Evolutionary conservation across 169 alveolate species (phyloP), one percentile per base, ranked within the genome.

Genomic region (Plasmodium knowlesi): DNA sequence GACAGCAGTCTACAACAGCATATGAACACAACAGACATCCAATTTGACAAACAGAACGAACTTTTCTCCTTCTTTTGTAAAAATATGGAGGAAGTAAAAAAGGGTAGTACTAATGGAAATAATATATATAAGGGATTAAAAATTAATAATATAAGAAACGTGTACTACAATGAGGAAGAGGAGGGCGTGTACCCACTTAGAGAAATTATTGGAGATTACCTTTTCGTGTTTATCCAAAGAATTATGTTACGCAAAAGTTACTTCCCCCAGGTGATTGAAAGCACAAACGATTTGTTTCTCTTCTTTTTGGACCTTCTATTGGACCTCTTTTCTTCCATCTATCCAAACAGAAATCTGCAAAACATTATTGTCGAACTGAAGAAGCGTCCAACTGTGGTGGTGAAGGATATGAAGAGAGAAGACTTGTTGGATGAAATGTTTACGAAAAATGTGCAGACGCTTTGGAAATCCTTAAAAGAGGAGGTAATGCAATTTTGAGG

Each of bases 211-310:
- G 72, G 82, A 12, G 94, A 89, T 78, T 89, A 89, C 72, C 39
- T 89, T 14, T 89, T 89, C 50, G 32, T 89, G 32, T 89, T 89
- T 89, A 10, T 89, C 53, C 84, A 79, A 79, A 79, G 67, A 4
- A 32, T 79, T 39, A 1, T 89, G 34, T 61, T 89, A 67, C 67
- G 50, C 10, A 89, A 89, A 79, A 57, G 54, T 79, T 89, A 67
- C 71, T 14, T 39, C 19, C 94, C 94, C 46, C 9, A 22, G n/a
- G 6, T 39, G 28, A 30, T 89, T 39, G 94, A 89, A 79, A 89
- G 82, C 74, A 89, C 94, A 16, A 89, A 89, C 72, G 94, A 89
- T 67, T 25, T 89, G 25, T 89, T 79, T 79, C 30, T 89, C 73
- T 89, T 89, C 79, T 89, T 89, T 67, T 30, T 73, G 43, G 82